Evolutionary conservation across 306 rosid genomes (phyloP).

Genomic region (Cucumis melo): DNA sequence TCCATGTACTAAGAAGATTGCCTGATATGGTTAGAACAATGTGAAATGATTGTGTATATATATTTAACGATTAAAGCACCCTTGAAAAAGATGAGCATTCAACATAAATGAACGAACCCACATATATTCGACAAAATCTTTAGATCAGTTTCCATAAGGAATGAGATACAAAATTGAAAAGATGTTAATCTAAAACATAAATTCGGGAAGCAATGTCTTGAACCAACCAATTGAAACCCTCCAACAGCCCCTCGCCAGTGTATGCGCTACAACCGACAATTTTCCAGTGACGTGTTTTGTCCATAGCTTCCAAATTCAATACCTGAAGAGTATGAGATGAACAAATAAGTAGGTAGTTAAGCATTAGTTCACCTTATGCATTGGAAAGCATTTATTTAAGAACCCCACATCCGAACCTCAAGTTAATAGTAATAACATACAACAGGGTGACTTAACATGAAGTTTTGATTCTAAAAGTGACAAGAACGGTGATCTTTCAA

Average conservation of each 20-base stretch:
- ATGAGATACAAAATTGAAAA: not conserved
- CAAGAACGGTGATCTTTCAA: not conserved
- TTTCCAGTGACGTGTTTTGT: constrained; percentile 62
- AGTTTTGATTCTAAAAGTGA: not conserved
- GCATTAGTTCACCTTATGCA: not conserved
- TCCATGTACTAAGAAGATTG: not conserved
- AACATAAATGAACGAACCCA: not conserved
- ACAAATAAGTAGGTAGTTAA: not conserved
- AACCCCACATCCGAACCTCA: not conserved
- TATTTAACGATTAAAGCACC: not conserved
- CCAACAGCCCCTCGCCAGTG: constrained; percentile 68
- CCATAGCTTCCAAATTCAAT: constrained; percentile 68
- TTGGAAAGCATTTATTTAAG: not conserved
- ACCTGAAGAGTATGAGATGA: constrained; percentile 25
- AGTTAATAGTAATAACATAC: not conserved
- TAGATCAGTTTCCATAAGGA: not conserved
- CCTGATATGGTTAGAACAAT: no score
- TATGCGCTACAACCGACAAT: constrained; percentile 77
- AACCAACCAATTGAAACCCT: constrained; percentile 85
- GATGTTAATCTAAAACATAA: constrained; percentile 36
- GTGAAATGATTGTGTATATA: not conserved
- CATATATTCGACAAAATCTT: not conserved
- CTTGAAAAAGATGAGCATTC: not conserved
- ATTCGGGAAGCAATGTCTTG: constrained; percentile 79
- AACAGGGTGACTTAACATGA: not conserved